phyloP scores from a whole-genome alignment of 2,329 filamentous ascomycete genomes.

The Ophidiomyces ophidiicola region DNA sequence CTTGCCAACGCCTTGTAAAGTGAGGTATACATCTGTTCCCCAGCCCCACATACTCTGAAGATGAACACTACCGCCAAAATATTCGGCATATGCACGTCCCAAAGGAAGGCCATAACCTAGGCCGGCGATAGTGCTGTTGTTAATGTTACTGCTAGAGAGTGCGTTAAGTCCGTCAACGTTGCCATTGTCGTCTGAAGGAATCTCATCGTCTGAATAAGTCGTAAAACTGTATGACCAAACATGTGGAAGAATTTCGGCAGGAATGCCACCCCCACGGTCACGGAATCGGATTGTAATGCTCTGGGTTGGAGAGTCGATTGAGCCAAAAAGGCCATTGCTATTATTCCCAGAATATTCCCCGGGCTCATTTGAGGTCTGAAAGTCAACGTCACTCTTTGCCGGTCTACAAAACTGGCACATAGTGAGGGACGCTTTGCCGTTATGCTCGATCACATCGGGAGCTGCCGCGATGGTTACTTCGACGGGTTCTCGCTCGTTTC shows the following conservation, averaged over 20 bases:
- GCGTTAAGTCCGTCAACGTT: slow-evolving; percentile 59
- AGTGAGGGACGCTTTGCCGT: slow-evolving; percentile 11
- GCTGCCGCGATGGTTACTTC: slow-evolving; percentile 81
- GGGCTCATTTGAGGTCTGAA: slow-evolving; percentile 22
- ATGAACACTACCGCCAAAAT: slow-evolving; percentile 88
- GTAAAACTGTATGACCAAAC: slow-evolving; percentile 98
- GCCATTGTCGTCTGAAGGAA: slow-evolving; percentile 38
- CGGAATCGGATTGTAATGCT: slow-evolving; percentile 92
- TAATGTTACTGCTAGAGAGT: slow-evolving; percentile 58
- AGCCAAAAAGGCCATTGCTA: slow-evolving; percentile 21
- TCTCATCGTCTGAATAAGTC: slow-evolving; percentile 65
- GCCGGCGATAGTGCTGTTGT: slow-evolving; percentile 76
- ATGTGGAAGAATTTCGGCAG: slow-evolving; percentile 66
- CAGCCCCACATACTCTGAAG: slow-evolving; percentile 95
- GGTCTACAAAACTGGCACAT: slow-evolving; percentile 9
- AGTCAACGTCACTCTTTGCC: slow-evolving; percentile 23
- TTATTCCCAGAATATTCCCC: slow-evolving; percentile 17
- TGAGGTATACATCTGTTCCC: slow-evolving; percentile 61
- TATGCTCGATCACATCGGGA: slow-evolving; percentile 37
- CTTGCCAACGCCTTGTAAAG: slow-evolving; percentile 47
- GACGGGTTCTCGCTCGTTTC: slow-evolving; percentile 66
- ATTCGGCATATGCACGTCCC: slow-evolving; percentile 88
- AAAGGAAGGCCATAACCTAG: slow-evolving; percentile 86
- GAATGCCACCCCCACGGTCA: slow-evolving; percentile 88
- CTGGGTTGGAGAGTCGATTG: slow-evolving; percentile 43